Conservation (phyloP, 1,139 yeast genomes). For the Taphrina sp. region DNA sequence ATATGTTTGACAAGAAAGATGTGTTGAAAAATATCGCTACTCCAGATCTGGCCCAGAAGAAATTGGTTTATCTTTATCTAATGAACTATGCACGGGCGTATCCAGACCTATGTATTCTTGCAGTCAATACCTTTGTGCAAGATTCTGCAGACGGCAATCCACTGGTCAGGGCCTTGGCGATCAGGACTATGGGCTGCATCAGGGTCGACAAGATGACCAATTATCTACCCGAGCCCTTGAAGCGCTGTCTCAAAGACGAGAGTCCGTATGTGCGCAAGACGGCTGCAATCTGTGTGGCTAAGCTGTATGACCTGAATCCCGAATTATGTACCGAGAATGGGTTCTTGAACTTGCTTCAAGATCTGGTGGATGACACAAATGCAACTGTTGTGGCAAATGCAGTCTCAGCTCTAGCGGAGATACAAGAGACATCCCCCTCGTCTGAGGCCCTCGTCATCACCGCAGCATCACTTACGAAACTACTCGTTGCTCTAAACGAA, state of each 20-base stretch:
- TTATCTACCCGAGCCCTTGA: constrained; percentile 86
- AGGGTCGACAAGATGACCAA: constrained; percentile 93
- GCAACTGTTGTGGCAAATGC: constrained; percentile 97
- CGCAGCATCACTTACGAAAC: constrained; percentile 56
- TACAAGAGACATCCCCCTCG: constrained; percentile 65
- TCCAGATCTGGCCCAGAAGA: constrained; percentile 93
- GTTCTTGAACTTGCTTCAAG: constrained; percentile 66
- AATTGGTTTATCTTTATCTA: constrained; percentile 85
- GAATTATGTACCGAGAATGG: constrained; percentile 83
- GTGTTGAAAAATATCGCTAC: constrained; percentile 96
- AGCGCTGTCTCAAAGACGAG: constrained; percentile 79
- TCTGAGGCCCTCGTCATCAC: constrained; percentile 50
- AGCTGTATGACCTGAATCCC: constrained; percentile 82
- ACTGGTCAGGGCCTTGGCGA: constrained; percentile 89
- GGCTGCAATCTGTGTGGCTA: constrained; percentile 96
- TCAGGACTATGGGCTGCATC: constrained; percentile 98
- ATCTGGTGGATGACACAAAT: constrained; percentile 78
- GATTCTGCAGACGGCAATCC: constrained; percentile 98
- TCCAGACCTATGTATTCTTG: constrained; percentile 92
- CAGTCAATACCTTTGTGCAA: constrained; percentile 91
- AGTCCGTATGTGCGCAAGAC: constrained; percentile 97
- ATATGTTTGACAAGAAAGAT: too few relatives aligned
- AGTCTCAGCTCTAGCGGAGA: constrained; percentile 78
- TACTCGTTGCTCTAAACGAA: constrained; percentile 83
- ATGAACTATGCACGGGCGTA: constrained; percentile 97